Percentiles rank a stretch among this genome's conserved stretches.
These are phyloP conservation scores for Ganoderma meredithae DNA, from an alignment of 1,284 basidiomycete species.

Conservation along the genomic window DNA sequence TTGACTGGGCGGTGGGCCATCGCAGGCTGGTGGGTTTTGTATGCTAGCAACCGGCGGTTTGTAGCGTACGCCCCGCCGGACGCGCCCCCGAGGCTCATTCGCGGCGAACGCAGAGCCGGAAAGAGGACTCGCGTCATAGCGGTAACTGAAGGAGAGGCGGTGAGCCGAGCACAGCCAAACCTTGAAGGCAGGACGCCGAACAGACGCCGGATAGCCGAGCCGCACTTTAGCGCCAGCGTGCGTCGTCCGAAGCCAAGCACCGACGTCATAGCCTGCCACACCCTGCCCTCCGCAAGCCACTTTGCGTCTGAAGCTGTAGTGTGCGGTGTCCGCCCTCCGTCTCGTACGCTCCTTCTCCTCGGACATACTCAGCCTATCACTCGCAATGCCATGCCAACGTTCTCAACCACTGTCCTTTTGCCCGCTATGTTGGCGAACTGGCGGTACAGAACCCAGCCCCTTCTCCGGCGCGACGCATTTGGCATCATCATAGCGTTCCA, in stretches of 20 bases:
- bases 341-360: neutral
- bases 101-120: constrained; percentile 35
- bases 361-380: neutral
- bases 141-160: constrained; percentile 38
- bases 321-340: constrained; percentile 21
- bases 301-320: constrained; percentile 28
- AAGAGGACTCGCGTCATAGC: constrained; percentile 32
- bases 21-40: constrained; percentile 40
- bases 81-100: constrained; percentile 25
- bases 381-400: constrained; percentile 1
- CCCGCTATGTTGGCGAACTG: neutral
- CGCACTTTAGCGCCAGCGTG: constrained; percentile 20
- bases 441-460: neutral
- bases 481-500: neutral
- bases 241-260: constrained; percentile 5
- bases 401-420: neutral
- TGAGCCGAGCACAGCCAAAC: constrained; percentile 33
- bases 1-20: constrained; percentile 27
- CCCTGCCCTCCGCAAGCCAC: constrained; percentile 22
- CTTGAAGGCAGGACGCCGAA: constrained; percentile 13
- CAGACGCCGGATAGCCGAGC: constrained; percentile 25
- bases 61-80: constrained; percentile 31
- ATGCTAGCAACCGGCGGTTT: constrained; percentile 33
- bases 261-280: constrained; percentile 30
- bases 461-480: neutral